Conservation (phyloP, 805 yeast genomes). For the Yamadazyma endophytica region DNA sequence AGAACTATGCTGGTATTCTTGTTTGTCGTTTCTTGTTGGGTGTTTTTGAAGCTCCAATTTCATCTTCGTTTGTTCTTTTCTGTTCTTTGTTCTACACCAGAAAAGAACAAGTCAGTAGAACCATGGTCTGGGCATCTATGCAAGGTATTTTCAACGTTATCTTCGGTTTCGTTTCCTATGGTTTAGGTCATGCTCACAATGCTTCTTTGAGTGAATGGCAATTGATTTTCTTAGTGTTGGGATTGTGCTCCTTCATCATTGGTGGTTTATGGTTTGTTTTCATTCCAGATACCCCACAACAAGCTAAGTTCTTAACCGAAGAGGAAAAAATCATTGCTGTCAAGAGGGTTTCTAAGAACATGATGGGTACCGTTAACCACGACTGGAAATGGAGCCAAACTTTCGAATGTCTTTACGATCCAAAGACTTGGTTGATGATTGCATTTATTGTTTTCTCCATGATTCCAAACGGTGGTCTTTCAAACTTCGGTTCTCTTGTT, state of each 20-base stretch:
- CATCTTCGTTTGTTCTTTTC: constrained; percentile 29
- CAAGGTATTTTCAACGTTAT: constrained; percentile 21
- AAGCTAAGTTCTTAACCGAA: constrained; percentile 25
- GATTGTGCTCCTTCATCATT: constrained; percentile 14
- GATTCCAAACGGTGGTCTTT: constrained; percentile 34
- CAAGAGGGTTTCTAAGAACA: constrained; percentile 16
- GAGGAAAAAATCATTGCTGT: constrained; percentile 23
- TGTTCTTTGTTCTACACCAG: constrained; percentile 29
- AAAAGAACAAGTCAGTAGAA: constrained; percentile 25
- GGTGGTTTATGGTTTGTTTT: constrained; percentile 11
- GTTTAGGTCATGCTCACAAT: constrained; percentile 23
- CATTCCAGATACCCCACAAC: constrained; percentile 19
- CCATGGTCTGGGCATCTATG: constrained; percentile 21
- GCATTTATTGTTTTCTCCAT: constrained; percentile 18
- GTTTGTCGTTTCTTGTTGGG: constrained; percentile 35
- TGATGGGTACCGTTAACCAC: constrained; percentile 27
- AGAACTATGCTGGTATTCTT: constrained; percentile 27
- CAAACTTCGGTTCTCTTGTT: constrained; percentile 25
- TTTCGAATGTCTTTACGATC: constrained; percentile 28
- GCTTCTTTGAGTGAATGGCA: constrained; percentile 22
- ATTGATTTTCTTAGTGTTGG: constrained; percentile 14
- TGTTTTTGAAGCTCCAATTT: constrained; percentile 30
- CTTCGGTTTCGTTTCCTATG: constrained; percentile 19
- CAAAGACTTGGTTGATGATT: constrained; percentile 30
- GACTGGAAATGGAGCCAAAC: constrained; percentile 33